A percentile compares a stretch with the other conserved stretches of the same genome.
These are phyloP conservation scores for Monosporascus sp. DNA, from an alignment of 2,329 filamentous ascomycete species.

Conservation along the genomic window DNA sequence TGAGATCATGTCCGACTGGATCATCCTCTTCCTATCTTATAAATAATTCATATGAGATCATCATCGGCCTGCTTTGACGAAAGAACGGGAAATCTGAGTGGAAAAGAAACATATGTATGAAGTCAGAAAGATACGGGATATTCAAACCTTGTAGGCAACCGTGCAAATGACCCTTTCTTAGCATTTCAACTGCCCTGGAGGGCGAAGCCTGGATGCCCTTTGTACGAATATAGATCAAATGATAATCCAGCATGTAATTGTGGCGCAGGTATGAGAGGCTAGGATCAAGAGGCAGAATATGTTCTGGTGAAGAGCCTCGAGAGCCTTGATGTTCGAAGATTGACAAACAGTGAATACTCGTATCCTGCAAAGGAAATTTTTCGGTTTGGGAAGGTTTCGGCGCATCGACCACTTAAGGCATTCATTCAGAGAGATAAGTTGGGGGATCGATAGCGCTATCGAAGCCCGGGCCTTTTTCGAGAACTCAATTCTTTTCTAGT, in stretches of 20 bases:
- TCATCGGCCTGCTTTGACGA: not conserved
- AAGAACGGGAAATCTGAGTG: not conserved
- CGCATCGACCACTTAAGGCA: not conserved
- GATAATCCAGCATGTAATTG: too few species aligned
- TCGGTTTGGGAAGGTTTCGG: not conserved
- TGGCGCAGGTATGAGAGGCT: not conserved
- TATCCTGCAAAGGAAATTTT: not conserved
- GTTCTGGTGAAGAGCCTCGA: too few species aligned
- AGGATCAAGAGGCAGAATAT: not conserved
- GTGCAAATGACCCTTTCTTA: not conserved
- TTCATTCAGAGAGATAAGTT: not conserved
- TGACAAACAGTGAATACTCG: too few species aligned
- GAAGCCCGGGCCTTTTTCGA: not conserved
- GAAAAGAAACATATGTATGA: too few species aligned
- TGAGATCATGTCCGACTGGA: not conserved
- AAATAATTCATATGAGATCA: not conserved
- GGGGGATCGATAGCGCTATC: not conserved
- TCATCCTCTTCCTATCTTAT: not conserved
- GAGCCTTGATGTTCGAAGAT: too few species aligned
- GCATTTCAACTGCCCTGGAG: too few species aligned
- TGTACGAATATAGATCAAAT: too few species aligned
- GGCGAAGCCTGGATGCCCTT: too few species aligned
- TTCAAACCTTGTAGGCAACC: not conserved
- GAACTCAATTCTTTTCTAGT: too few species aligned
- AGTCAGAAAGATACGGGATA: not conserved